Evolutionary conservation across 352 stramenopile species (phyloP), one percentile per base, ranked within the genome.

Genomic region (Phytophthora agathidicida): DNA sequence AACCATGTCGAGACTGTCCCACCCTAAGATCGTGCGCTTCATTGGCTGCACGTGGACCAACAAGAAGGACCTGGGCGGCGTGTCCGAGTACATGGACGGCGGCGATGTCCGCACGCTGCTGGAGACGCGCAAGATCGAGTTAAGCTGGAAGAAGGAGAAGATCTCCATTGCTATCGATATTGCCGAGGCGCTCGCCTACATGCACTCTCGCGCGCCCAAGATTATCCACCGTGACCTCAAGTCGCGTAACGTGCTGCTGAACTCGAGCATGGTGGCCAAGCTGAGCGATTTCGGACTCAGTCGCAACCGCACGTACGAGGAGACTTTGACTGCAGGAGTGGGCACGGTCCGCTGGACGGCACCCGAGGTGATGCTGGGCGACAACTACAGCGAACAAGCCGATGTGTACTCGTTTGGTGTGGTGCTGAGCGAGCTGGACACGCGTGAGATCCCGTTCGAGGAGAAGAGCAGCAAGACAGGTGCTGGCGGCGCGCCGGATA

Each of bases 401-500:
- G 87, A 96, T 48, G 82, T 96, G 41, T 96, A 93, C 79, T 94
- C 87, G 67, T 96, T 90, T 46, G 87, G 87, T 59, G 83, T 96
- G 45, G 86, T 96, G 56, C 75, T 96, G 20, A 91, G 77, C 35
- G 86, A 96, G 58, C 63, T 96, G 24, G 86, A 96, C 65, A 93
- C 86, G 55, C 86, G 78, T 37, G 84, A 93, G 71, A 94, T 96
- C 47, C 86, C 86, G 45, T 96, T 93, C 47, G 84, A 94, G 57
- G 83, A 93, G 65, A 89, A 93, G 67, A 87, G 82, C 63, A 83
- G 69, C 57, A 91, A 78, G 50, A 81, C 69, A 45, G 78, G 70
- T 3, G 75, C 65, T 2, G 67, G 65, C 32, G 78, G 79, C 14
- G 73, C 72, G 19, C 83, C 83, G 0, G 83, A 93, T 64, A 92